A percentile compares a stretch with the other conserved stretches of the same genome.
These are phyloP conservation scores for Didymella pinodella DNA, from an alignment of 2,329 filamentous ascomycete species.

Conservation along the genomic window DNA sequence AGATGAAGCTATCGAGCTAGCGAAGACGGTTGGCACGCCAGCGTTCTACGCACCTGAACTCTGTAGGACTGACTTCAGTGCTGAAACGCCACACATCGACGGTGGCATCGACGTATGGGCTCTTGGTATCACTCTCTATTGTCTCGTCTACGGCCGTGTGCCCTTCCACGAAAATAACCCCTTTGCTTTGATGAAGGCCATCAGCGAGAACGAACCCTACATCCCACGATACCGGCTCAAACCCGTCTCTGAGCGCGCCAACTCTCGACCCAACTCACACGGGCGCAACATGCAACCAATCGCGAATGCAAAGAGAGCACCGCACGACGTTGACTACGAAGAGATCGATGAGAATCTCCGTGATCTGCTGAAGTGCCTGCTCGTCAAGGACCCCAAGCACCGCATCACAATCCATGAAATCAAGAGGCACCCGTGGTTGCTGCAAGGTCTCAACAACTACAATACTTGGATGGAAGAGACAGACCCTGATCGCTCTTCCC, in stretches of 20 bases:
- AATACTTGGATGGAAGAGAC: slow-evolving; percentile 91
- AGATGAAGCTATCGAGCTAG: slow-evolving; percentile 93
- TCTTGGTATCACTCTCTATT: slow-evolving; percentile 93
- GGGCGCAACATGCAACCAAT: slow-evolving; percentile 60
- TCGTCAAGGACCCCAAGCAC: slow-evolving; percentile 87
- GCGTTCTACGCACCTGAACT: slow-evolving; percentile 97
- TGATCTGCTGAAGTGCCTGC: slow-evolving; percentile 79
- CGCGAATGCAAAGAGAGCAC: slow-evolving; percentile 73
- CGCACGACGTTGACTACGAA: slow-evolving; percentile 84
- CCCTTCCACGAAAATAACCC: slow-evolving; percentile 93
- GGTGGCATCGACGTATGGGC: slow-evolving; percentile 98
- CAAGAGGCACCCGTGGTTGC: slow-evolving; percentile 92
- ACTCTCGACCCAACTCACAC: slow-evolving; percentile 56
- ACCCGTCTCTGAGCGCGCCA: slow-evolving; percentile 64
- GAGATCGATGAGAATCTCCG: slow-evolving; percentile 80
- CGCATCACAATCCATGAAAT: slow-evolving; percentile 91
- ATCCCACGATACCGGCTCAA: slow-evolving; percentile 84
- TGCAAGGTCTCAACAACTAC: slow-evolving; percentile 77
- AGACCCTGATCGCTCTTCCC: slow-evolving; percentile 78
- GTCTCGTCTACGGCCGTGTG: slow-evolving; percentile 90
- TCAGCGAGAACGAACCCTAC: slow-evolving; percentile 91
- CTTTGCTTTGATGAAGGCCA: slow-evolving; percentile 88
- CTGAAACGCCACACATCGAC: slow-evolving; percentile 76
- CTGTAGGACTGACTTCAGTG: slow-evolving; percentile 81
- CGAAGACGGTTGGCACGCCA: slow-evolving; percentile 96